Conservation (phyloP, 2,329 filamentous ascomycete species). For the Lecanicillium sp. region DNA sequence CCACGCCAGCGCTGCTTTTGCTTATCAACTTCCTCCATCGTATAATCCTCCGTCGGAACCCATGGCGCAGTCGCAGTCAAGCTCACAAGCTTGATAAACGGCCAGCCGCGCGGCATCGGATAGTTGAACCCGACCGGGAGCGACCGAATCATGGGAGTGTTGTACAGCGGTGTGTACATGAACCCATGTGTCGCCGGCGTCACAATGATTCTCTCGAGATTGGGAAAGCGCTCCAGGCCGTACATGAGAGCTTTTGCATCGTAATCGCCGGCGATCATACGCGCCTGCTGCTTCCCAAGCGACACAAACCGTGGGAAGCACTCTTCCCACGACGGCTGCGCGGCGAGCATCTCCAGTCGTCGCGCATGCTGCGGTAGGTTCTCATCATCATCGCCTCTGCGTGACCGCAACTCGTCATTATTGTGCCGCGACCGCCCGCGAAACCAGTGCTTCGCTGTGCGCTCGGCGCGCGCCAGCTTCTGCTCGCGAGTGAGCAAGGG, state of each 20-base stretch:
- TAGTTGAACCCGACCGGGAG: not conserved
- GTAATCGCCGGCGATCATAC: slow-evolving; percentile 21
- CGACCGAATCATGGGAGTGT: slow-evolving; percentile 2
- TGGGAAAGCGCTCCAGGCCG: slow-evolving; percentile 28
- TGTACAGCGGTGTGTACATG: slow-evolving; percentile 29
- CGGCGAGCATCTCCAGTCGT: not conserved
- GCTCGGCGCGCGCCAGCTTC: not conserved
- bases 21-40: not conserved
- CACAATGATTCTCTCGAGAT: slow-evolving; percentile 30
- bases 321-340: not conserved
- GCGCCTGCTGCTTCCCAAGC: slow-evolving; percentile 28
- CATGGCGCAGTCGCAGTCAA: slow-evolving; percentile 14
- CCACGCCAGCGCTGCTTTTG: slow-evolving; percentile 23
- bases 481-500: not conserved
- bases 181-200: slow-evolving; percentile 34
- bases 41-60: not conserved
- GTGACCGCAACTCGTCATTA: not conserved
- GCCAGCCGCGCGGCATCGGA: slow-evolving; percentile 1
- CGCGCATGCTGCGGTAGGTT: not conserved
- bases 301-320: slow-evolving; percentile 13
- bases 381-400: not conserved
- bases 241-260: slow-evolving; percentile 29
- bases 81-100: slow-evolving; percentile 4
- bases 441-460: not conserved
- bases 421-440: not conserved